These are phyloP conservation scores for Ceratocystis variospora DNA, from an alignment of 2,329 filamentous ascomycete genomes.

Conservation along the genomic window DNA sequence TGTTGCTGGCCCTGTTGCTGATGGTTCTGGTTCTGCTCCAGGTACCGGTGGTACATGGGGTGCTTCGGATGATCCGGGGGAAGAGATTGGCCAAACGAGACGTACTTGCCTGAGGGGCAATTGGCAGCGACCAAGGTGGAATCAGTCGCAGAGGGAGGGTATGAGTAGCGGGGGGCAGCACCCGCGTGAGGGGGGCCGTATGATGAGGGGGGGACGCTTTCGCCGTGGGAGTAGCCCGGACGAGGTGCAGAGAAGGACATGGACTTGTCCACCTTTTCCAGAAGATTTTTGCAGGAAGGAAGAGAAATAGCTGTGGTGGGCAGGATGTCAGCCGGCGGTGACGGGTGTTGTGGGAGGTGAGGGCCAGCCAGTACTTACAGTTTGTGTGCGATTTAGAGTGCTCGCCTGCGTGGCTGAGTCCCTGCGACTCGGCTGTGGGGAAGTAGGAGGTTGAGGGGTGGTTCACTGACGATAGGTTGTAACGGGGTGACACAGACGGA, in stretches of 20 bases:
- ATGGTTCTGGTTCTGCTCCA: not conserved
- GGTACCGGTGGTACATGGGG: not conserved
- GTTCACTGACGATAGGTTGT: conserved; percentile 8
- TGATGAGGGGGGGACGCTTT: not conserved
- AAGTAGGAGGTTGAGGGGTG: not conserved
- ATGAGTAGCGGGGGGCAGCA: not conserved
- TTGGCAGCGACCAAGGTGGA: not conserved
- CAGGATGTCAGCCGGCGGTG: not conserved
- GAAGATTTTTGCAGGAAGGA: conserved; percentile 8
- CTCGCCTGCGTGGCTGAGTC: not conserved
- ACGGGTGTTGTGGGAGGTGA: not conserved
- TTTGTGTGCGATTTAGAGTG: not conserved
- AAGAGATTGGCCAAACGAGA: not conserved
- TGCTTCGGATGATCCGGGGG: not conserved
- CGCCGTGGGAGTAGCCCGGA: not conserved
- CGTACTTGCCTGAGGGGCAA: not conserved
- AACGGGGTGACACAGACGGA: conserved; percentile 9
- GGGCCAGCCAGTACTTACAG: not conserved
- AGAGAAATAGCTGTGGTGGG: conserved; percentile 6
- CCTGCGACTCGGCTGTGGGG: not conserved
- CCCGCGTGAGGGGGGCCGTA: not conserved
- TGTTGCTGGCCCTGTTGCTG: not conserved
- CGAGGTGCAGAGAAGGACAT: not conserved
- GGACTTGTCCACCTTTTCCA: conserved; percentile 7
- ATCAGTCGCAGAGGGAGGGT: not conserved